phyloP scores from a whole-genome alignment of 2,329 filamentous ascomycete genomes.

The Talaromyces marneffei region DNA sequence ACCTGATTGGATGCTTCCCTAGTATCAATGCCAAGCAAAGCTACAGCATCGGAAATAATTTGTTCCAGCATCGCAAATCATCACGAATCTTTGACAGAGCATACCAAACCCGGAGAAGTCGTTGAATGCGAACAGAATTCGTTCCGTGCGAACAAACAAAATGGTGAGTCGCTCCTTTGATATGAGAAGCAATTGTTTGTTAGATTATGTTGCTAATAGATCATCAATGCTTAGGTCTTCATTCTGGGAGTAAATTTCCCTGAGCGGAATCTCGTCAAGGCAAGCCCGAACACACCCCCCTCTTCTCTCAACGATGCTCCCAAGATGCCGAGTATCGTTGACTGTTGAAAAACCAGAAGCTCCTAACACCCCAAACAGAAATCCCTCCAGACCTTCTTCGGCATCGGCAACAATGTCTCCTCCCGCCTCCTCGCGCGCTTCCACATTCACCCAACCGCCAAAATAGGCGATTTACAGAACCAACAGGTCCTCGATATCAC shows the following conservation, averaged over 20 bases:
- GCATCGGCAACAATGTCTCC: constrained; percentile 66
- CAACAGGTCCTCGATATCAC: constrained; percentile 77
- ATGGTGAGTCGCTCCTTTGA: background rate
- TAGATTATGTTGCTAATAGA: background rate
- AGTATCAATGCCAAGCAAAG: background rate
- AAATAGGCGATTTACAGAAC: constrained; percentile 66
- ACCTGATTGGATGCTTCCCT: constrained; percentile 3
- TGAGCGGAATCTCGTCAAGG: constrained; percentile 76
- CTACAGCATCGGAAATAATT: constrained; percentile 27
- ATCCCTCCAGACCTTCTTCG: constrained; percentile 77
- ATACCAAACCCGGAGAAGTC: background rate
- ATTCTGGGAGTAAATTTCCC: constrained; percentile 81
- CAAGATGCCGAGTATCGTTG: constrained; percentile 11
- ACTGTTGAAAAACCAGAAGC: background rate
- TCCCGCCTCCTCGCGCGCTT: constrained; percentile 78
- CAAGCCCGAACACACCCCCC: constrained; percentile 37
- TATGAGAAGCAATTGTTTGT: background rate
- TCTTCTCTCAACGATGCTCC: background rate
- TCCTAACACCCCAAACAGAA: constrained; percentile 23
- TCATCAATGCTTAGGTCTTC: constrained; percentile 58
- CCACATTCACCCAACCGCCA: constrained; percentile 77
- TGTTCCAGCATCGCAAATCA: constrained; percentile 21
- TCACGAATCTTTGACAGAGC: background rate
- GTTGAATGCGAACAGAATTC: background rate
- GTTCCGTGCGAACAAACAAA: background rate